phyloP scores from a whole-genome alignment of 2,329 filamentous ascomycete genomes.

The Ophiostoma quercus region DNA sequence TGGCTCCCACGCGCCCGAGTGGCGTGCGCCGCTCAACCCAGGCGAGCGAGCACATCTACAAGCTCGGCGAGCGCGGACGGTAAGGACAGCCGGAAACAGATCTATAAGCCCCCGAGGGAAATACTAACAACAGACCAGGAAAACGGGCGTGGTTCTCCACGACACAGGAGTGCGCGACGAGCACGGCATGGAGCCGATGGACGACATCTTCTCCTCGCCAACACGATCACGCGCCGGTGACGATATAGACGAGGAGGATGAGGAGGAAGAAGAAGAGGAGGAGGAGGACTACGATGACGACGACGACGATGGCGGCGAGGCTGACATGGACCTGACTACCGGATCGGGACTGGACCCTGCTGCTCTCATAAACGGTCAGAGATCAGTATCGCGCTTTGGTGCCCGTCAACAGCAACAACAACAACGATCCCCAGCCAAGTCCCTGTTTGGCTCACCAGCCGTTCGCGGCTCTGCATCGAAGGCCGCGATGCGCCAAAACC shows the following conservation, averaged over 20 bases:
- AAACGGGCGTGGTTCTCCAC: conserved; percentile 78
- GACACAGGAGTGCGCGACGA: conserved; percentile 80
- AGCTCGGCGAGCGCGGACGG: conserved; percentile 49
- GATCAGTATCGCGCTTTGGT: conserved; percentile 43
- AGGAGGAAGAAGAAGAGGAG: conserved; percentile 34
- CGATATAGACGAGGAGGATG: conserved; percentile 31
- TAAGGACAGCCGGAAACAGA: conserved; percentile 28
- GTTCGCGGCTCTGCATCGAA: conserved; percentile 35
- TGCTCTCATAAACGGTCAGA: conserved; percentile 49
- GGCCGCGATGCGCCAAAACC: conserved; percentile 38
- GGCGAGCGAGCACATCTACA: conserved; percentile 46
- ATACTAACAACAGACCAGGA: conserved; percentile 47
- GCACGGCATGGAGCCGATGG: conserved; percentile 83
- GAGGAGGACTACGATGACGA: conserved; percentile 28
- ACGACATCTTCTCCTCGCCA: conserved; percentile 84
- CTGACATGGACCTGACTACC: conserved; percentile 48
- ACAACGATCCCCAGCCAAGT: conserved; percentile 56
- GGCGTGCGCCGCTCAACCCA: conserved; percentile 37
- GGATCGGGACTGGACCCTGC: conserved; percentile 49
- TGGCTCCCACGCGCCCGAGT: conserved; percentile 38
- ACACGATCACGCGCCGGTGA: conserved; percentile 43
- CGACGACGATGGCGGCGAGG: conserved; percentile 34
- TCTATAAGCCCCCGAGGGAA: background rate
- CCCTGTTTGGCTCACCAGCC: conserved; percentile 55
- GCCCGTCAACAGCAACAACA: conserved; percentile 36